Percentiles rank a stretch among this genome's conserved stretches.
Evolutionary conservation across 2,329 filamentous ascomycete species (phyloP).

Genomic region (Xylariaceae sp.): DNA sequence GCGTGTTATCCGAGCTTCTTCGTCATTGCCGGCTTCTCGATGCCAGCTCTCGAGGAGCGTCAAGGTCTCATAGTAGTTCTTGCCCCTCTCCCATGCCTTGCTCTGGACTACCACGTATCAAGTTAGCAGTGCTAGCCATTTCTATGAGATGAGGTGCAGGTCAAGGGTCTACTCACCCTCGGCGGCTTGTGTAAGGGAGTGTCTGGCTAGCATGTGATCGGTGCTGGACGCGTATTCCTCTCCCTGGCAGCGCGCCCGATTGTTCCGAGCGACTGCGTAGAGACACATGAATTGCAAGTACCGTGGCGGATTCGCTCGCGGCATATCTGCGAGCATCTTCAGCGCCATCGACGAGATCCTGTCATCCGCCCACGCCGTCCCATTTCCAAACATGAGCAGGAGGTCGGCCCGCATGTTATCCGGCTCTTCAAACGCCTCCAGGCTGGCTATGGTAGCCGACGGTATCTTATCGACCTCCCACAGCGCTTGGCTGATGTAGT

Average conservation of each 20-base stretch:
- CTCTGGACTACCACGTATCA: constrained; percentile 23
- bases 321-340: constrained; percentile 33
- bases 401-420: constrained; percentile 37
- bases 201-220: constrained; percentile 35
- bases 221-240: constrained; percentile 22
- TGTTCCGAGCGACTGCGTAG: constrained; percentile 34
- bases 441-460: constrained; percentile 32
- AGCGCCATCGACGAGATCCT: constrained; percentile 34
- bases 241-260: constrained; percentile 25
- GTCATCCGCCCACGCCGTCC: constrained; percentile 34
- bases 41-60: constrained; percentile 37
- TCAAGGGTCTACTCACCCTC: constrained; percentile 34
- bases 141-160: no score
- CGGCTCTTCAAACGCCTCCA: constrained; percentile 29
- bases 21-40: constrained; percentile 33
- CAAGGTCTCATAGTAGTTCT: constrained; percentile 40
- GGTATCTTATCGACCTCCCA: constrained; percentile 38
- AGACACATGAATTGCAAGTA: constrained; percentile 38
- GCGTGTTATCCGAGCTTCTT: constrained; percentile 30
- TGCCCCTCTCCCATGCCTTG: constrained; percentile 34
- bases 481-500: constrained; percentile 37
- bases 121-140: constrained; percentile 3
- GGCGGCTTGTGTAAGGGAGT: constrained; percentile 32
- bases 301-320: constrained; percentile 24
- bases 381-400: constrained; percentile 37